Conservation (phyloP, 441 rosid genomes). For the Adansonia rubrostipa region DNA sequence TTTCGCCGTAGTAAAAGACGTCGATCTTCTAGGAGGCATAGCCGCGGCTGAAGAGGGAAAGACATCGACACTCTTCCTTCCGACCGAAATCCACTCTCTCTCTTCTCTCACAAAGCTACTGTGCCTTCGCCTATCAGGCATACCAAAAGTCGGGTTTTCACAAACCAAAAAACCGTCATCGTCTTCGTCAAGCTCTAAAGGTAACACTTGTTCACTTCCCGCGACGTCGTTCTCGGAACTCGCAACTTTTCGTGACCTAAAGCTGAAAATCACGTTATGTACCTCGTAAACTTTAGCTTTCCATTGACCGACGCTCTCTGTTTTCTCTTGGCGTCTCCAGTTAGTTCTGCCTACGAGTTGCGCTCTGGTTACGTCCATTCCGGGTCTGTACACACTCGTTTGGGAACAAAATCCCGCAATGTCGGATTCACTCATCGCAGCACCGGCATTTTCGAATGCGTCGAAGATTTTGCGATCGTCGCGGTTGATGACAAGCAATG, state of each 20-base stretch:
- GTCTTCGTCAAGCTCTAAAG: constrained; percentile 89
- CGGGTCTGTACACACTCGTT: constrained; percentile 78
- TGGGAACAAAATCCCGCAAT: constrained; percentile 57
- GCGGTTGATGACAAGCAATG: constrained; percentile 73
- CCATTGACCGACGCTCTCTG: constrained; percentile 80
- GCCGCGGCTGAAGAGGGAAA: constrained; percentile 52
- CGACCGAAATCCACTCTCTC: constrained; percentile 68
- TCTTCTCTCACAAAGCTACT: constrained; percentile 93
- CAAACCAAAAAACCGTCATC: constrained; percentile 95
- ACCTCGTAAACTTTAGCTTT: constrained; percentile 78
- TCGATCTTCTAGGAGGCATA: constrained; percentile 48
- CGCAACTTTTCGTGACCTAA: constrained; percentile 68
- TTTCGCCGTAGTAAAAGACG: constrained; percentile 29
- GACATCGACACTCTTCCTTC: constrained; percentile 87
- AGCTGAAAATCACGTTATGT: constrained; percentile 78
- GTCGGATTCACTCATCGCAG: constrained; percentile 72
- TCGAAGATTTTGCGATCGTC: constrained; percentile 66
- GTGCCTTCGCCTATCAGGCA: constrained; percentile 66
- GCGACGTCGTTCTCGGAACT: constrained; percentile 57
- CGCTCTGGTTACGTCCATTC: constrained; percentile 89
- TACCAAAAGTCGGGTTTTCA: constrained; percentile 67
- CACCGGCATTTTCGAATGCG: constrained; percentile 79
- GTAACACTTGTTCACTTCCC: constrained; percentile 77
- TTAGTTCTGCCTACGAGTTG: constrained; percentile 70
- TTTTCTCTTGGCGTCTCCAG: constrained; percentile 85